These are phyloP conservation scores for Ricinus communis DNA, from an alignment of 345 rosid genomes.

Conservation along the genomic window DNA sequence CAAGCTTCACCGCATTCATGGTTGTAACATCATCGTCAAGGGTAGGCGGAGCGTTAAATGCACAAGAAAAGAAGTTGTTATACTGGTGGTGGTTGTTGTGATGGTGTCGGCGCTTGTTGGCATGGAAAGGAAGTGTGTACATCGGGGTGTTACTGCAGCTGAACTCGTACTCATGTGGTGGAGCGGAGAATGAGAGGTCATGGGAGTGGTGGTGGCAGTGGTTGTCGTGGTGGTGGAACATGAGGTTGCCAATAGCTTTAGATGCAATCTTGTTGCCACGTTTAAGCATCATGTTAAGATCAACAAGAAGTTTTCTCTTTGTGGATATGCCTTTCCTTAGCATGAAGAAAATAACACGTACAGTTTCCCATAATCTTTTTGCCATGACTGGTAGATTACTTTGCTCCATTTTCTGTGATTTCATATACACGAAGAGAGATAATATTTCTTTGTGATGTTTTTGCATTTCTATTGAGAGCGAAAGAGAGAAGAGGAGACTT, in stretches of 20 bases:
- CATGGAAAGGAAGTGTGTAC: slow-evolving; percentile 48
- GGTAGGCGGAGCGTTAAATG: slow-evolving; percentile 57
- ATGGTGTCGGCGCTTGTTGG: slow-evolving; percentile 27
- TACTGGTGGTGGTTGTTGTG: slow-evolving; percentile 36
- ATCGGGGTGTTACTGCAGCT: slow-evolving; percentile 90
- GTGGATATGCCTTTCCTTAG: slow-evolving; percentile 54
- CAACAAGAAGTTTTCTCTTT: slow-evolving; percentile 60
- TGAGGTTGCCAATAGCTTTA: slow-evolving; percentile 58
- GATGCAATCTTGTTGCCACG: slow-evolving; percentile 74
- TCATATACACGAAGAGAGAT: neutral
- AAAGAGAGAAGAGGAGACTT: slow-evolving; percentile 2
- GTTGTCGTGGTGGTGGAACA: slow-evolving; percentile 62
- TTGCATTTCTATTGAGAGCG: neutral
- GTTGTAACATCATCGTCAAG: slow-evolving; percentile 47
- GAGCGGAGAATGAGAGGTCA: neutral
- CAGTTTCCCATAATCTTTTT: slow-evolving; percentile 59
- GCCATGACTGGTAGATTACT: slow-evolving; percentile 41
- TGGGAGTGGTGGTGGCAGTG: slow-evolving; percentile 40
- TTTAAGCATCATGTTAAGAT: slow-evolving; percentile 70
- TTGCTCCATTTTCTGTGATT: slow-evolving; percentile 31
- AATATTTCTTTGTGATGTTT: neutral
- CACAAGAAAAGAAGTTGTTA: slow-evolving; percentile 54
- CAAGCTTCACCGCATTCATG: slow-evolving; percentile 45
- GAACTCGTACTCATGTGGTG: slow-evolving; percentile 70
- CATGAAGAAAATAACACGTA: slow-evolving; percentile 69